Conservation (phyloP, 1,284 basidiomycete genomes). For the Waitea zeae region DNA sequence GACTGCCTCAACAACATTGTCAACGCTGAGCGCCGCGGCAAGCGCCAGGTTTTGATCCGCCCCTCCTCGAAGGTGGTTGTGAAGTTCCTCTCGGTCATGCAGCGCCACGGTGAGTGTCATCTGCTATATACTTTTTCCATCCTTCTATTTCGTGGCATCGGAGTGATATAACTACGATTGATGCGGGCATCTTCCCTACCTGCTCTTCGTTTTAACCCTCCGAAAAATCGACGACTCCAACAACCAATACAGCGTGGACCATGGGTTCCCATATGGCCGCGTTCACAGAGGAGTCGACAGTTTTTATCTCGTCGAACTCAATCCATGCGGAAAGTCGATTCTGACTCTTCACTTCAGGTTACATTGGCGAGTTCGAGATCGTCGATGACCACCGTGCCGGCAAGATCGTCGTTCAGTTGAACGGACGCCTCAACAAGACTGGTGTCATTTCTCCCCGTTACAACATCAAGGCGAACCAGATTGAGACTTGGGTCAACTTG, state of each 20-base stretch:
- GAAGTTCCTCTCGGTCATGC: constrained; percentile 94
- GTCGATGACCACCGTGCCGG: constrained; percentile 98
- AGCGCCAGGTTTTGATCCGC: constrained; percentile 92
- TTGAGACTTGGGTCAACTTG: constrained; percentile 90
- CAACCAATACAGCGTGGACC: constrained; percentile 32
- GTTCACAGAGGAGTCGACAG: constrained; percentile 45
- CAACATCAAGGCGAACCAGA: constrained; percentile 89
- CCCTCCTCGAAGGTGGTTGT: constrained; percentile 94
- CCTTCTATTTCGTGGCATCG: constrained; percentile 15
- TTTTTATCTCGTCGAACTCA: constrained; percentile 5
- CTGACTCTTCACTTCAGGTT: constrained; percentile 38
- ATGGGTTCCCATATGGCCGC: constrained; percentile 18
- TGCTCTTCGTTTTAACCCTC: constrained; percentile 55
- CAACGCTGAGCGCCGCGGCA: constrained; percentile 96
- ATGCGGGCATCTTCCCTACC: constrained; percentile 33
- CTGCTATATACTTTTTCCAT: constrained; percentile 3
- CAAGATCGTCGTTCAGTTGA: constrained; percentile 97
- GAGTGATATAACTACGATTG: constrained; percentile 61
- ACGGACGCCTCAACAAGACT: constrained; percentile 96
- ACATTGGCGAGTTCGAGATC: constrained; percentile 99
- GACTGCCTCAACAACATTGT: constrained; percentile 94
- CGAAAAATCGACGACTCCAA: constrained; percentile 34
- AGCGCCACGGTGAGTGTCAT: constrained; percentile 74
- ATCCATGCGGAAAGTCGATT: constrained; percentile 2
- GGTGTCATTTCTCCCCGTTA: constrained; percentile 98